Evolutionary conservation across 768 basidiomycete genomes (phyloP).

Genomic region (Galerina sulciceps): DNA sequence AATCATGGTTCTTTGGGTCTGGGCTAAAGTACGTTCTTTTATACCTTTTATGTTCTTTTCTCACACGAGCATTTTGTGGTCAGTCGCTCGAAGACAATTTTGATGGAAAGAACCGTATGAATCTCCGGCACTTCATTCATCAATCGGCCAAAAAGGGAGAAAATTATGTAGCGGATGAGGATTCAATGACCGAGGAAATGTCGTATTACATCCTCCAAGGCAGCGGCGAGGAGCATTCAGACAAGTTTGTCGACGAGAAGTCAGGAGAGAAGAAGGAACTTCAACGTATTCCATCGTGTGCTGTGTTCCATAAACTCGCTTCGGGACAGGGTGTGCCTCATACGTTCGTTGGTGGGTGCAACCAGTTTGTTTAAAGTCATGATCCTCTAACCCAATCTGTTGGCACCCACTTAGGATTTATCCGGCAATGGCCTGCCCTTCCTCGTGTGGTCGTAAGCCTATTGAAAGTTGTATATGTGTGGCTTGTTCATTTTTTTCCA

Average conservation of each 20-base stretch:
- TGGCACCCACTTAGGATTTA: constrained; percentile 43
- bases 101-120: constrained; percentile 57
- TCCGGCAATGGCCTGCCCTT: constrained; percentile 71
- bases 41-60: not conserved
- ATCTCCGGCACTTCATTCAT: constrained; percentile 60
- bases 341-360: constrained; percentile 52
- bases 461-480: not conserved
- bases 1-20: constrained; percentile 68
- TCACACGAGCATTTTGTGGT: not conserved
- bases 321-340: constrained; percentile 64
- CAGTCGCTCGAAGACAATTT: constrained; percentile 63
- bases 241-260: constrained; percentile 20
- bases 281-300: constrained; percentile 52
- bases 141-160: constrained; percentile 24
- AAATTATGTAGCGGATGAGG: not conserved
- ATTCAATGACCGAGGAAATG: constrained; percentile 20
- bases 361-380: not conserved
- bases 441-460: constrained; percentile 62
- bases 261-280: constrained; percentile 27
- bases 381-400: not conserved
- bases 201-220: constrained; percentile 25
- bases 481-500: constrained; percentile 21
- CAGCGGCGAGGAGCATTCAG: constrained; percentile 7
- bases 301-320: constrained; percentile 61
- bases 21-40: constrained; percentile 50